Conservation (phyloP, 352 stramenopile species). For the Globisporangium yorkense region DNA sequence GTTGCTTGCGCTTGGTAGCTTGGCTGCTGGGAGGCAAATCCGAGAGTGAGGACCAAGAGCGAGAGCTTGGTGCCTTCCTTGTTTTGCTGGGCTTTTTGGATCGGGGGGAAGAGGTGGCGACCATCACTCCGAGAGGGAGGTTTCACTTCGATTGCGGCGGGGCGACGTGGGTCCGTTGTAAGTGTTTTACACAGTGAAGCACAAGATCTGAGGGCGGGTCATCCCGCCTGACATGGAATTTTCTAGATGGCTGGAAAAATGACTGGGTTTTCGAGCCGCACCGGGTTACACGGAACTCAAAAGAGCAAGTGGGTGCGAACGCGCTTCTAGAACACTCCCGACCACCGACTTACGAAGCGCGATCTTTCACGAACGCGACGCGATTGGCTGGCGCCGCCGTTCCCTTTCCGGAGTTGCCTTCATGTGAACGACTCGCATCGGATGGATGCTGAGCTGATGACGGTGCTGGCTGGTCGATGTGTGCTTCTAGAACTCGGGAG, state of each 20-base stretch:
- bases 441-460: too few species aligned
- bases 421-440: too few species aligned
- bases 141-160: conserved; percentile 2
- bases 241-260: conserved; percentile 47
- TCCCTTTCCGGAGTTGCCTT: too few species aligned
- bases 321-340: neutral
- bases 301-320: neutral
- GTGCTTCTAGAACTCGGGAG: too few species aligned
- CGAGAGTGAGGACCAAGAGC: conserved; percentile 33
- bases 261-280: neutral
- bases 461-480: too few species aligned
- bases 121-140: conserved; percentile 13
- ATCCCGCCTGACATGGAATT: conserved; percentile 32
- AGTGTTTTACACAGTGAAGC: neutral
- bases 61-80: too few species aligned
- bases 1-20: conserved; percentile 15
- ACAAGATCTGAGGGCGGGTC: conserved; percentile 17
- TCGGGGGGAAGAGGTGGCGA: conserved; percentile 6
- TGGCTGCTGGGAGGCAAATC: conserved; percentile 41
- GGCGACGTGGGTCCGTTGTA: conserved; percentile 16
- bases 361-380: neutral
- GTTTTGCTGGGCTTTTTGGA: neutral
- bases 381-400: too few species aligned
- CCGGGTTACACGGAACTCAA: neutral
- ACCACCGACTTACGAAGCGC: neutral